Evolutionary conservation across 2,329 filamentous ascomycete species (phyloP).

Genomic region (Diaporthe sp.): DNA sequence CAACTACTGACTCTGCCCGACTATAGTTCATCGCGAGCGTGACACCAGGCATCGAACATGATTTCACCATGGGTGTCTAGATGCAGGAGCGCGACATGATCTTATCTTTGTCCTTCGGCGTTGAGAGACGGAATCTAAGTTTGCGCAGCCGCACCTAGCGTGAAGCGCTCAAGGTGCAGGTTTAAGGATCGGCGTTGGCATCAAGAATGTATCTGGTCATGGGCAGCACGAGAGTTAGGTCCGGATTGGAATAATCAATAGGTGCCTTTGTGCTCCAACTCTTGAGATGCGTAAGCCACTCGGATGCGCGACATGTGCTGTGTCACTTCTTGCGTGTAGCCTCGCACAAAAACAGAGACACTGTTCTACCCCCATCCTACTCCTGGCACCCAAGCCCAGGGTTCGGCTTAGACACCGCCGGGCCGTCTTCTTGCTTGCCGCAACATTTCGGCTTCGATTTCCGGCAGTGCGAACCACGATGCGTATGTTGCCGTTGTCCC

Average conservation of each 20-base stretch:
- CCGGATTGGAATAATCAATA: constrained; percentile 3
- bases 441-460: not conserved
- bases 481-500: not conserved
- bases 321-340: not conserved
- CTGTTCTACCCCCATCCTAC: not conserved
- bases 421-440: not conserved
- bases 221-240: constrained; percentile 8
- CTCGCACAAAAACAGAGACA: too few species aligned
- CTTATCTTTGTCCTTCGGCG: not conserved
- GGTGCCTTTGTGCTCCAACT: not conserved
- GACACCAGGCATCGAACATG: constrained; percentile 96
- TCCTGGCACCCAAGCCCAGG: not conserved
- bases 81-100: not conserved
- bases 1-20: constrained; percentile 17
- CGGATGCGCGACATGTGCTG: not conserved
- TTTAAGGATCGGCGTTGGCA: constrained; percentile 25
- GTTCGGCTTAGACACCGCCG: not conserved
- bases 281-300: not conserved
- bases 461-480: not conserved
- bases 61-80: constrained; percentile 95
- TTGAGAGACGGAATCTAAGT: constrained; percentile 9
- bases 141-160: not conserved
- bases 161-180: not conserved
- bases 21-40: constrained; percentile 84
- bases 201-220: constrained; percentile 5